These are phyloP conservation scores for Quercus glauca DNA, from an alignment of 306 rosid genomes.

Conservation along the genomic window DNA sequence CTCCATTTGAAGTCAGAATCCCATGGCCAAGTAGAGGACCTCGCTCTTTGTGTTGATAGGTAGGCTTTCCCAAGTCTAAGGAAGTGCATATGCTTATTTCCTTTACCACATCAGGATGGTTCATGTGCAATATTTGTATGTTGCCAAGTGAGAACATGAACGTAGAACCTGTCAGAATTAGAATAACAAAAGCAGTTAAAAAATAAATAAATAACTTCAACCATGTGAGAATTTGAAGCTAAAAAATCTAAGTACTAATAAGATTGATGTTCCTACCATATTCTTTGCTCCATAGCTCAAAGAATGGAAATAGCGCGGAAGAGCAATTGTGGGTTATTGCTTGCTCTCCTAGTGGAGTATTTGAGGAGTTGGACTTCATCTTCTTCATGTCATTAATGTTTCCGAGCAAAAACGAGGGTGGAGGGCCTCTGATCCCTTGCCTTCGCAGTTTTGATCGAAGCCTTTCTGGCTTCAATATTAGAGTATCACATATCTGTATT, in stretches of 20 bases:
- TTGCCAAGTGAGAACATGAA: constrained; percentile 42
- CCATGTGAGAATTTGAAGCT: neutral
- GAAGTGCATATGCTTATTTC: constrained; percentile 37
- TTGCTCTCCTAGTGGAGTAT: neutral
- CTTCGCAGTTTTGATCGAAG: constrained; percentile 28
- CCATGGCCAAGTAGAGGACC: constrained; percentile 48
- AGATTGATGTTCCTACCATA: constrained; percentile 21
- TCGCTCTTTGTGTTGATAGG: constrained; percentile 15
- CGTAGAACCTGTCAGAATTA: constrained; percentile 22
- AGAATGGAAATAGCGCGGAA: constrained; percentile 26
- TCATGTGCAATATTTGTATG: constrained; percentile 34
- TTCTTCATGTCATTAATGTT: constrained; percentile 31
- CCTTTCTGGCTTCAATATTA: constrained; percentile 30
- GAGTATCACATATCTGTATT: constrained; percentile 1
- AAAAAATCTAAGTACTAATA: too few species aligned
- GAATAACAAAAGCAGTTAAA: neutral
- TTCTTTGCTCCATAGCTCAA: constrained; percentile 33
- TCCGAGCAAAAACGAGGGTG: constrained; percentile 34
- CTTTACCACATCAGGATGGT: constrained; percentile 25
- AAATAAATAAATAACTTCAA: neutral
- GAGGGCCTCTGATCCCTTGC: constrained; percentile 52
- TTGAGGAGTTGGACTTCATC: neutral
- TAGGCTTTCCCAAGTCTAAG: constrained; percentile 40
- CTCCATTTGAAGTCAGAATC: constrained; percentile 39
- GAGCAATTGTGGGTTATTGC: constrained; percentile 23